These are phyloP conservation scores for Chytriomyces sp. DNA, from an alignment of 192 early-diverging fungal genomes.

Conservation along the genomic window DNA sequence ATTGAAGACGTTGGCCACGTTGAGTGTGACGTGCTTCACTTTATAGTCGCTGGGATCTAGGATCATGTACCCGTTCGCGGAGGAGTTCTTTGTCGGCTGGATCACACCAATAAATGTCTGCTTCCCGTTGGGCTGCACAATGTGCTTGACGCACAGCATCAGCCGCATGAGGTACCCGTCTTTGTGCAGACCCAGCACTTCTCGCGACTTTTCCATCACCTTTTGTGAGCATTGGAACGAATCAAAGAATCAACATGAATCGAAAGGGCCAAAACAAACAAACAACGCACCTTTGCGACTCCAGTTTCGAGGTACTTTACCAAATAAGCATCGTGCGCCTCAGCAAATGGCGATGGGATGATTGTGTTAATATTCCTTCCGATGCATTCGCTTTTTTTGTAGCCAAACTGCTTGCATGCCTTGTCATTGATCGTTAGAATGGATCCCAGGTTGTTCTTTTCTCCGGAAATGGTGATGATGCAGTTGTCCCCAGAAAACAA, in stretches of 20 bases:
- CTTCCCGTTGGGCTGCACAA: slow-evolving; percentile 30
- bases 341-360: slow-evolving; percentile 54
- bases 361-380: slow-evolving; percentile 48
- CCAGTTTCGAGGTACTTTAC: slow-evolving; percentile 54
- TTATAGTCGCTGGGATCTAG: slow-evolving; percentile 11
- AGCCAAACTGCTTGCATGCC: slow-evolving; percentile 41
- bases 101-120: slow-evolving; percentile 47
- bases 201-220: slow-evolving; percentile 51
- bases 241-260: neutral
- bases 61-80: slow-evolving; percentile 43
- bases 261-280: neutral
- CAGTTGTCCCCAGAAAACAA: slow-evolving; percentile 38
- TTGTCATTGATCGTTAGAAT: slow-evolving; percentile 42
- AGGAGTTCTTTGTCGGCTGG: neutral
- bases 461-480: slow-evolving; percentile 48
- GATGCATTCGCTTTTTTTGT: slow-evolving; percentile 38
- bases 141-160: slow-evolving; percentile 48
- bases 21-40: slow-evolving; percentile 37
- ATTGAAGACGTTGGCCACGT: slow-evolving; percentile 26
- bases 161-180: slow-evolving; percentile 41
- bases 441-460: slow-evolving; percentile 41
- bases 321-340: slow-evolving; percentile 48
- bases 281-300: slow-evolving; percentile 43
- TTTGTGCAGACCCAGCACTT: slow-evolving; percentile 48
- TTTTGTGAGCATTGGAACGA: neutral